Percentiles rank a stretch among this genome's conserved stretches.
Evolutionary conservation across 2,329 filamentous ascomycete species (phyloP).

Genomic region (Exophiala lecanii-corni): DNA sequence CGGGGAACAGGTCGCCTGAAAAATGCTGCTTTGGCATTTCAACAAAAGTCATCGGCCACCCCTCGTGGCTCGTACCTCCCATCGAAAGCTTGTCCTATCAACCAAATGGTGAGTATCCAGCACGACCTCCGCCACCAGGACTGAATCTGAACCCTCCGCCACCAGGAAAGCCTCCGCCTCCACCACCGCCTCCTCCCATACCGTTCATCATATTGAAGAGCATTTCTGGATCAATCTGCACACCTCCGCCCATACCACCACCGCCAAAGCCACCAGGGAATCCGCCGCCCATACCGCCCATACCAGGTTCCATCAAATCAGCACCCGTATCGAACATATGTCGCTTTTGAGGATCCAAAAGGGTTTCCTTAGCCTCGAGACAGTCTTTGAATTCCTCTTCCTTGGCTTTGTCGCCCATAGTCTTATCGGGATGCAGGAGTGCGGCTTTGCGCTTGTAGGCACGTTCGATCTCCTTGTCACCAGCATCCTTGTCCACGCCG

Average conservation of each 20-base stretch:
- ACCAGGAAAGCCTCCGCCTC: conserved; percentile 8
- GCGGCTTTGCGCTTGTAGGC: conserved; percentile 95
- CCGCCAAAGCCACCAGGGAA: conserved; percentile 37
- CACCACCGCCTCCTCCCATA: conserved; percentile 34
- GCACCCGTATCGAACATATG: conserved; percentile 88
- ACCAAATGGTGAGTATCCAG: conserved; percentile 23
- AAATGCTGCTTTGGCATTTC: too few species aligned
- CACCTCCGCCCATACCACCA: conserved; percentile 44
- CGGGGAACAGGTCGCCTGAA: too few species aligned
- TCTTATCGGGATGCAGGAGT: conserved; percentile 95
- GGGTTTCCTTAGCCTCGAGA: conserved; percentile 90
- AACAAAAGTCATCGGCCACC: too few species aligned
- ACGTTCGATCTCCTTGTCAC: conserved; percentile 85
- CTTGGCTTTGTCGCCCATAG: conserved; percentile 76
- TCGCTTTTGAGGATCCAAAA: conserved; percentile 92
- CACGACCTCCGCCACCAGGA: conserved; percentile 18
- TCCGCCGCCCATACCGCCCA: conserved; percentile 61
- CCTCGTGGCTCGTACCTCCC: background rate
- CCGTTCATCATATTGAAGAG: conserved; percentile 45
- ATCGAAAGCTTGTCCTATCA: conserved; percentile 6
- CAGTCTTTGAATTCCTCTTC: conserved; percentile 96
- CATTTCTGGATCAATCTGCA: conserved; percentile 34
- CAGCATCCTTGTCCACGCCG: conserved; percentile 77
- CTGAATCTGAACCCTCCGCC: conserved; percentile 22
- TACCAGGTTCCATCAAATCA: conserved; percentile 79